Conservation (phyloP, 2,329 filamentous ascomycete genomes). For the Colletotrichum sansevieriae region DNA sequence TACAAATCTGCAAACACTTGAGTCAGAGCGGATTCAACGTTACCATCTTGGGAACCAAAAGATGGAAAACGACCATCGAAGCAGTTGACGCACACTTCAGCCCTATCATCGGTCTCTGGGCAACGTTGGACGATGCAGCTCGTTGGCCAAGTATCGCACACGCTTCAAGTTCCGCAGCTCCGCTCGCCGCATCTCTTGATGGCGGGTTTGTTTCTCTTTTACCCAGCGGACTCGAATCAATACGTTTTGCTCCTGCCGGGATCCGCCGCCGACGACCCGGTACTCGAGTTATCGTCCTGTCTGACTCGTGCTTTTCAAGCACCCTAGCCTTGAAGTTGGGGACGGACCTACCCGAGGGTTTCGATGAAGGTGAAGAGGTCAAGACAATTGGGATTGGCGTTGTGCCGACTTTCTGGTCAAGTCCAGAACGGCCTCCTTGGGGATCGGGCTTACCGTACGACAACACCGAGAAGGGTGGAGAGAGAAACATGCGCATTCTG, state of each 20-base stretch:
- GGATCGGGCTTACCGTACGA: conserved; percentile 22
- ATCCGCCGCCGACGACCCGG: conserved; percentile 1
- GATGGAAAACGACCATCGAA: conserved; percentile 15
- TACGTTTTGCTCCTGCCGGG: conserved; percentile 21
- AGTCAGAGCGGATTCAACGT: conserved; percentile 19
- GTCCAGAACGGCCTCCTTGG: conserved; percentile 21
- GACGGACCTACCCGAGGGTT: conserved; percentile 11
- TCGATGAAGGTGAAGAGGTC: neutral
- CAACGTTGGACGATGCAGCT: conserved; percentile 21
- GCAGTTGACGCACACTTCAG: conserved; percentile 18
- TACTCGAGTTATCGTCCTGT: neutral
- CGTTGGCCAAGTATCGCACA: conserved; percentile 22
- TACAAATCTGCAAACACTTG: conserved; percentile 23
- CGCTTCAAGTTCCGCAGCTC: neutral
- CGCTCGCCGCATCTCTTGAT: conserved; percentile 27
- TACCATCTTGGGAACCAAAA: conserved; percentile 9
- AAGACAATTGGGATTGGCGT: conserved; percentile 20
- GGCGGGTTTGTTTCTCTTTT: conserved; percentile 19
- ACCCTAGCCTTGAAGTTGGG: conserved; percentile 13
- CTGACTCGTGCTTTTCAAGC: conserved; percentile 30
- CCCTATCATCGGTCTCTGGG: conserved; percentile 30
- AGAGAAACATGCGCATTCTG: neutral
- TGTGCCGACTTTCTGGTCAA: conserved; percentile 26
- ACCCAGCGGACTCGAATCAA: conserved; percentile 21
- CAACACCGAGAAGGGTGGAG: neutral